Percentiles rank a stretch among this genome's conserved stretches.
Evolutionary conservation across 2,329 filamentous ascomycete species (phyloP).

Genomic region (Beauveria asiatica): DNA sequence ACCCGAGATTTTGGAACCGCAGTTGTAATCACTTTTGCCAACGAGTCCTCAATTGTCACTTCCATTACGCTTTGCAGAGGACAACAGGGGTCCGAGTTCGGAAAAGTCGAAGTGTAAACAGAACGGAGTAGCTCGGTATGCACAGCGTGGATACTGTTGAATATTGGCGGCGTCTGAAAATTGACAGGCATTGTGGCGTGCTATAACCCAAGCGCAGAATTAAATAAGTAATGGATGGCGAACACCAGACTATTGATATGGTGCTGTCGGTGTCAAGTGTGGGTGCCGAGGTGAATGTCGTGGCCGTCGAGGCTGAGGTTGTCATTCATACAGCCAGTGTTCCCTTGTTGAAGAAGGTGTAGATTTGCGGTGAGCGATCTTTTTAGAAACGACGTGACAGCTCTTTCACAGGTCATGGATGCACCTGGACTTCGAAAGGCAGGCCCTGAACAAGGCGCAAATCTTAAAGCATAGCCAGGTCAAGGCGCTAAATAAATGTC

Average conservation of each 20-base stretch:
- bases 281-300: not conserved
- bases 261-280: not conserved
- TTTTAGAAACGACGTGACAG: not conserved
- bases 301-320: not conserved
- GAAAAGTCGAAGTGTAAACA: not conserved
- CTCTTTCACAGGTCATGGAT: not conserved
- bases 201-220: not conserved
- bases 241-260: not conserved
- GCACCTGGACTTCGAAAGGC: not conserved
- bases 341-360: not conserved
- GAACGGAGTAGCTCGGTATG: not conserved
- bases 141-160: not conserved
- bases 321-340: not conserved
- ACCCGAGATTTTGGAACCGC: constrained; percentile 25
- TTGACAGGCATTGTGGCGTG: not conserved
- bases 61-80: constrained; percentile 24
- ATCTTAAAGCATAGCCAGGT: not conserved
- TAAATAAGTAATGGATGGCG: not conserved
- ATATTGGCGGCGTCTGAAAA: not conserved
- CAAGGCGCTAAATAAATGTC: not conserved
- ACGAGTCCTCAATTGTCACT: constrained; percentile 22
- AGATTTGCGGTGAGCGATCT: not conserved
- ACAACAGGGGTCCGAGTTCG: not conserved
- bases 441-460: not conserved
- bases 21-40: constrained; percentile 28